Evolutionary conservation across 495 filamentous ascomycete genomes (phyloP).

Genomic region (Hypomontagnella submonticulosa): DNA sequence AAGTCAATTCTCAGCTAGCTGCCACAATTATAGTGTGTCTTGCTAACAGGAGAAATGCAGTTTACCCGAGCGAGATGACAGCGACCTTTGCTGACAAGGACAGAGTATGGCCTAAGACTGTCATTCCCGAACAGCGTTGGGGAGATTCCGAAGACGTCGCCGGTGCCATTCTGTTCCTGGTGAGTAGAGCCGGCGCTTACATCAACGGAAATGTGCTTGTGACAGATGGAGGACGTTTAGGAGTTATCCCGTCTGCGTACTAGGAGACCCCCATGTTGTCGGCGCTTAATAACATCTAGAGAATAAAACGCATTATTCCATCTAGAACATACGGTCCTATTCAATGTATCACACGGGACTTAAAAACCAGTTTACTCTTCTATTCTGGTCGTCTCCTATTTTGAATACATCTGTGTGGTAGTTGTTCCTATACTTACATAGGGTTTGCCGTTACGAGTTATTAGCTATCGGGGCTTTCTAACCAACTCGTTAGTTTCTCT

Average conservation of each 20-base stretch:
- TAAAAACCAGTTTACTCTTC: too few species aligned
- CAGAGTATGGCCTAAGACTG: slow-evolving; percentile 50
- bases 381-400: too few species aligned
- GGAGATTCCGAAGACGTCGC: slow-evolving; percentile 64
- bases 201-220: slow-evolving; percentile 62
- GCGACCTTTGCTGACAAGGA: slow-evolving; percentile 32
- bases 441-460: background rate
- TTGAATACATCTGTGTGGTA: too few species aligned
- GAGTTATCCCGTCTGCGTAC: slow-evolving; percentile 56
- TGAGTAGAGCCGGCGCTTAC: slow-evolving; percentile 63
- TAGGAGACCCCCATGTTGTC: slow-evolving; percentile 35
- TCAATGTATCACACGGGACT: too few species aligned
- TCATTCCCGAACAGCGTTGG: slow-evolving; percentile 61
- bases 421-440: too few species aligned
- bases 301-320: too few species aligned
- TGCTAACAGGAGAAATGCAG: slow-evolving; percentile 35
- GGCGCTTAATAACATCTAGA: too few species aligned
- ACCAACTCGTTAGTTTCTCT: slow-evolving; percentile 27
- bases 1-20: slow-evolving; percentile 35
- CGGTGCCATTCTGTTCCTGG: slow-evolving; percentile 61
- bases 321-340: too few species aligned
- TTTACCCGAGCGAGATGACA: slow-evolving; percentile 67
- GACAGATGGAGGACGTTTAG: slow-evolving; percentile 63
- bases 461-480: slow-evolving; percentile 23
- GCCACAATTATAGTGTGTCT: background rate